phyloP scores from a whole-genome alignment of 306 rosid species.

The Rosa lucieae region DNA sequence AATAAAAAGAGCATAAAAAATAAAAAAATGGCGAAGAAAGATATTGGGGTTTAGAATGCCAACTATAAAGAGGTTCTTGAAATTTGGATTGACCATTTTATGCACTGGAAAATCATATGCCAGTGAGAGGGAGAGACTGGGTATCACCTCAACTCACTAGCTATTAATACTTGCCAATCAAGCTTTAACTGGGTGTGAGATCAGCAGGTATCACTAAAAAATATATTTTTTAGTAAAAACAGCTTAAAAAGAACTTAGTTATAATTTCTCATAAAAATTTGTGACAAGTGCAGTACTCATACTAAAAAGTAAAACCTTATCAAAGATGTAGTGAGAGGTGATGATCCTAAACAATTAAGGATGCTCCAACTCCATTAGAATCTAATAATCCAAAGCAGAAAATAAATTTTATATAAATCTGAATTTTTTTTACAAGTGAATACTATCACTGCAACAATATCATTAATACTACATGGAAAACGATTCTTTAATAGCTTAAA shows the following conservation, averaged over 20 bases:
- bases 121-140: background rate
- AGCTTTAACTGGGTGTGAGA: background rate
- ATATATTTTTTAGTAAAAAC: no score
- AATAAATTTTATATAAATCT: background rate
- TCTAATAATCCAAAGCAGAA: conserved; percentile 1
- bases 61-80: conserved; percentile 4
- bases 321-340: background rate
- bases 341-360: background rate
- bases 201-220: background rate
- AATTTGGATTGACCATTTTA: background rate
- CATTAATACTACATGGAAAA: conserved; percentile 14
- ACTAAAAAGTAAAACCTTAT: conserved; percentile 1
- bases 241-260: background rate
- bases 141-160: background rate
- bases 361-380: background rate
- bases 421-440: background rate
- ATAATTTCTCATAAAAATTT: background rate
- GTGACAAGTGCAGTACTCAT: background rate
- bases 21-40: background rate
- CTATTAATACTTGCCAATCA: background rate
- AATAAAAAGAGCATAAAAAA: no score
- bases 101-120: background rate
- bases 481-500: background rate
- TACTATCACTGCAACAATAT: background rate
- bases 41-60: background rate